These are phyloP conservation scores for Triticum dicoccoides DNA, from an alignment of 176 grass and related monocot species.

Conservation along the genomic window DNA sequence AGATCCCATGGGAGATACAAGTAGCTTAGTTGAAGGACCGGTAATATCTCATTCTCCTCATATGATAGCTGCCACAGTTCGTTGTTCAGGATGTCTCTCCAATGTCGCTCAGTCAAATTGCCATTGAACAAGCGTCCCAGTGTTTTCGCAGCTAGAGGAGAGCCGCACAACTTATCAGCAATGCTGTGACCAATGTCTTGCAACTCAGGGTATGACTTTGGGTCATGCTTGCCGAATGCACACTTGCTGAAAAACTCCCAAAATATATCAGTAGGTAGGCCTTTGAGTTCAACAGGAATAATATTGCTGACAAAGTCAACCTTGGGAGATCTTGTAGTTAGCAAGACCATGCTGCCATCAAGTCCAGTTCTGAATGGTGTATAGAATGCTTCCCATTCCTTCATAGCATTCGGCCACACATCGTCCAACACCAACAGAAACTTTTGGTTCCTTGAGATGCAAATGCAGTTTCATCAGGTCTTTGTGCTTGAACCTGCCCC, in stretches of 20 bases:
- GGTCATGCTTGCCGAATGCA: neutral
- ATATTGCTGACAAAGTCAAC: no score
- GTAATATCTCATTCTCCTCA: slow-evolving; percentile 12
- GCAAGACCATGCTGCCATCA: no score
- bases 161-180: neutral
- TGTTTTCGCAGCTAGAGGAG: neutral
- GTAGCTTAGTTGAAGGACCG: slow-evolving; percentile 36
- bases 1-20: slow-evolving; percentile 32
- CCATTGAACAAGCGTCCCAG: neutral
- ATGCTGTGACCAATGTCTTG: neutral
- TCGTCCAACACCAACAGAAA: no score
- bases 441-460: no score
- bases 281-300: neutral
- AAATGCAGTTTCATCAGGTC: no score
- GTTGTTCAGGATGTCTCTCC: neutral
- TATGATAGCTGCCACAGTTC: neutral
- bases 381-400: no score
- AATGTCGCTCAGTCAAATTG: neutral
- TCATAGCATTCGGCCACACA: no score
- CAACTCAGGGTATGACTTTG: neutral
- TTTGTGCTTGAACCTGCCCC: no score
- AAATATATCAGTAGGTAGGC: neutral
- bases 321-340: no score
- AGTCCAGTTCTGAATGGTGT: no score
- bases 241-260: neutral